phyloP scores from a whole-genome alignment of 2,329 filamentous ascomycete genomes.

The Geosmithia putterillii region DNA sequence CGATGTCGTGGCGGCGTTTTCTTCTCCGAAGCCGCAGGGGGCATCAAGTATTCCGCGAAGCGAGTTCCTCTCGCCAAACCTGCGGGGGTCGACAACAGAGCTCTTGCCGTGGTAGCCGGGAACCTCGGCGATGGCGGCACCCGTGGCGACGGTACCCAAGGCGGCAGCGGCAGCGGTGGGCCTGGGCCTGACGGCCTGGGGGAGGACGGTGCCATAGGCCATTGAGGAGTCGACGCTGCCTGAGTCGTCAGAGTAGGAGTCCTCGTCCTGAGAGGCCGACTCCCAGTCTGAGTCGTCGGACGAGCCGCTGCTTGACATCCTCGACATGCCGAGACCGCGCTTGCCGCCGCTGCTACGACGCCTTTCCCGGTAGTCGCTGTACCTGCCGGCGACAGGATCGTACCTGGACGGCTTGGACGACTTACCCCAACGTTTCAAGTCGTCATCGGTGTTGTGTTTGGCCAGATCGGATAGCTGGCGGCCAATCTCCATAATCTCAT shows the following conservation, averaged over 20 bases:
- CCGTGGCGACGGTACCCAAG: slow-evolving; percentile 23
- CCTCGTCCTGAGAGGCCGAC: slow-evolving; percentile 38
- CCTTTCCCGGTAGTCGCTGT: slow-evolving; percentile 28
- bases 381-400: slow-evolving; percentile 25
- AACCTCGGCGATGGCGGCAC: slow-evolving; percentile 27
- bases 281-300: slow-evolving; percentile 44
- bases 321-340: slow-evolving; percentile 28
- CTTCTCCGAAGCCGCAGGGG: slow-evolving; percentile 39
- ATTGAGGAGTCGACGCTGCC: slow-evolving; percentile 24
- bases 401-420: slow-evolving; percentile 10
- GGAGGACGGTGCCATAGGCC: slow-evolving; percentile 18
- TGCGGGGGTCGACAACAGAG: slow-evolving; percentile 42
- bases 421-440: slow-evolving; percentile 27
- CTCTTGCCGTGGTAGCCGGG: slow-evolving; percentile 21
- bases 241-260: slow-evolving; percentile 20
- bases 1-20: neutral
- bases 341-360: slow-evolving; percentile 9
- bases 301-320: slow-evolving; percentile 20
- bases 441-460: slow-evolving; percentile 35
- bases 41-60: slow-evolving; percentile 40
- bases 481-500: slow-evolving; percentile 45
- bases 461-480: slow-evolving; percentile 41
- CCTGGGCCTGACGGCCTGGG: slow-evolving; percentile 10
- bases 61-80: slow-evolving; percentile 51
- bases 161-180: slow-evolving; percentile 15